Evolutionary conservation across 345 rosid genomes (phyloP).

Genomic region (Camelina sativa): DNA sequence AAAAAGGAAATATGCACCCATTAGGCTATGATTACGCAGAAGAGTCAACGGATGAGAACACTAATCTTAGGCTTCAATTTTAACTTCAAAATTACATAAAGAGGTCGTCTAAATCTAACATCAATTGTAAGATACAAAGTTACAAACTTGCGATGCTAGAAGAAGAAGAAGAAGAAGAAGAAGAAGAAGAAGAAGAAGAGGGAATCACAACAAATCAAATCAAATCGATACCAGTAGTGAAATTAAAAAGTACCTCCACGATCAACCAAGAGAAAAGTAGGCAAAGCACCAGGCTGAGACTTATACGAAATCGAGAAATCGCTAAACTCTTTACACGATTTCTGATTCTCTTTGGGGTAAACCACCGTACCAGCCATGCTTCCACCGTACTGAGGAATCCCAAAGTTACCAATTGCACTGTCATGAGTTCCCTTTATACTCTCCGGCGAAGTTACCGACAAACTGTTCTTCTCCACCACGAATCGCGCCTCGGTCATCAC

Average conservation of each 20-base stretch:
- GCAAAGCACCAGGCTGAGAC: conserved; percentile 84
- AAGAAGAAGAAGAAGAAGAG: background rate
- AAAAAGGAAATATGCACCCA: no score
- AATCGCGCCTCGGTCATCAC: conserved; percentile 51
- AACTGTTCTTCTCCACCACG: conserved; percentile 97
- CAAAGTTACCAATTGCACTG: conserved; percentile 96
- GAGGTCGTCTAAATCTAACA: background rate
- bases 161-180: no score
- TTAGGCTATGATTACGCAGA: background rate
- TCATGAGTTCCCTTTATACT: conserved; percentile 84
- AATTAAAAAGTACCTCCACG: conserved; percentile 71
- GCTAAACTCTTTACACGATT: conserved; percentile 73
- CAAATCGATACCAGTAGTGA: background rate
- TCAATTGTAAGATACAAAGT: background rate
- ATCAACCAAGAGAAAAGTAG: conserved; percentile 79
- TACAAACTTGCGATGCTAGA: background rate
- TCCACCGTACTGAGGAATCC: conserved; percentile 99
- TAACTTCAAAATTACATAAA: background rate
- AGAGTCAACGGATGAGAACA: background rate
- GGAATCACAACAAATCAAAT: background rate
- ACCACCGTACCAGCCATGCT: conserved; percentile 88
- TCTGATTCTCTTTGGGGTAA: conserved; percentile 74
- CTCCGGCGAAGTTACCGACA: conserved; percentile 88
- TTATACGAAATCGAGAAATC: conserved; percentile 66
- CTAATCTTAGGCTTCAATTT: background rate